phyloP scores from a whole-genome alignment of 164 flowering plant genomes.

The Chloranthus sessilifolius region DNA sequence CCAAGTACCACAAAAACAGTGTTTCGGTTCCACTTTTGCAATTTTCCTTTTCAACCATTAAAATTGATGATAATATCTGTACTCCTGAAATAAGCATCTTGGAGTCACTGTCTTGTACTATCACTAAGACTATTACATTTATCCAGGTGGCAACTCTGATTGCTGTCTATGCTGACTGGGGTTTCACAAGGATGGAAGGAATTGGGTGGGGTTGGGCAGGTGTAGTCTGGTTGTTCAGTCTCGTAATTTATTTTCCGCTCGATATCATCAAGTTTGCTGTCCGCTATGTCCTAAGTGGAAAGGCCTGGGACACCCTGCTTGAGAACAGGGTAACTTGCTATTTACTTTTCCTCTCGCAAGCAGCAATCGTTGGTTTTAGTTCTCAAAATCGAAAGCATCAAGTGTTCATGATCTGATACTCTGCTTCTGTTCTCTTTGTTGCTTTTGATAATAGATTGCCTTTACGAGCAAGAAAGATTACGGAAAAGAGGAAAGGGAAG shows the following conservation, averaged over 20 bases:
- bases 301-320: slow-evolving; percentile 85
- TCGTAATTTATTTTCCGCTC: slow-evolving; percentile 71
- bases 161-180: slow-evolving; percentile 82
- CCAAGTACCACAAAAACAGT: no score
- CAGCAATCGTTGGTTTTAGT: neutral
- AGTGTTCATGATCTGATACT: neutral
- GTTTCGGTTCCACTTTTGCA: no score
- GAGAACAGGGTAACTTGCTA: slow-evolving; percentile 58
- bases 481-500: slow-evolving; percentile 84
- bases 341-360: no score
- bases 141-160: slow-evolving; percentile 73
- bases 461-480: slow-evolving; percentile 82
- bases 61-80: no score
- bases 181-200: slow-evolving; percentile 75
- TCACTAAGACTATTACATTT: no score
- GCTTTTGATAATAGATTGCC: slow-evolving; percentile 39
- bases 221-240: slow-evolving; percentile 77
- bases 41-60: no score
- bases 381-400: no score
- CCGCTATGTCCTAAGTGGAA: slow-evolving; percentile 75
- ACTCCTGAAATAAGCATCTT: no score
- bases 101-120: no score
- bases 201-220: slow-evolving; percentile 99
- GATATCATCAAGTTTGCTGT: slow-evolving; percentile 64
- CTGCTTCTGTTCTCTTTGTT: neutral